Conservation (phyloP, 148 eudicot genomes). For the Euryodendron excelsum region DNA sequence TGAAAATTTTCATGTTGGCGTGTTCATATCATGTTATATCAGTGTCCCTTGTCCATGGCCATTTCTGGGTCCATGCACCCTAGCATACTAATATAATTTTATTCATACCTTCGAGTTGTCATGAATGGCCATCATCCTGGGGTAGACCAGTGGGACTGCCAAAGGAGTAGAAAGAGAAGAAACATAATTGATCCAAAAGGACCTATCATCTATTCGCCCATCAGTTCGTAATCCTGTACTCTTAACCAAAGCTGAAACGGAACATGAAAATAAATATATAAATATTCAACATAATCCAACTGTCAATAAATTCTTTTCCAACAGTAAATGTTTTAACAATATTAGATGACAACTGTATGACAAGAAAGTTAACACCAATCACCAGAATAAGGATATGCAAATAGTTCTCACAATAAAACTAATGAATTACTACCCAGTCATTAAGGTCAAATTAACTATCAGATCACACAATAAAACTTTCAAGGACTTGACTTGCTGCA, state of each 20-base stretch:
- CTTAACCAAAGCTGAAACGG: slow-evolving; percentile 72
- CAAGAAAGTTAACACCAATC: not conserved
- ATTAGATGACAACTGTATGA: not conserved
- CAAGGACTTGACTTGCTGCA: not conserved
- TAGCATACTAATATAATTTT: not conserved
- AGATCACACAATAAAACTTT: slow-evolving; percentile 1
- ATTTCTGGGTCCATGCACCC: too few relatives aligned
- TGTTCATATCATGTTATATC: too few relatives aligned
- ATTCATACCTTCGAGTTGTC: slow-evolving; percentile 66
- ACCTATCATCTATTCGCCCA: slow-evolving; percentile 85
- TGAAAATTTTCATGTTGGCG: too few relatives aligned
- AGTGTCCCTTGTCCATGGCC: too few relatives aligned
- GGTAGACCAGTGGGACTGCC: slow-evolving; percentile 95
- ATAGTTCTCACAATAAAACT: not conserved
- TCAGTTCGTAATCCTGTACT: slow-evolving; percentile 80
- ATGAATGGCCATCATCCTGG: slow-evolving; percentile 85
- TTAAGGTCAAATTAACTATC: not conserved
- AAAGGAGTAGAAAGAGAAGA: slow-evolving; percentile 73
- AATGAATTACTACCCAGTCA: not conserved
- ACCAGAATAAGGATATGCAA: slow-evolving; percentile 4
- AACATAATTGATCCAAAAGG: slow-evolving; percentile 81
- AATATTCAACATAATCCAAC: slow-evolving; percentile 10
- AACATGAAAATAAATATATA: not conserved
- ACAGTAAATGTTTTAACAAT: not conserved
- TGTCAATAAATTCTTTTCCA: not conserved